Base-by-base conservation (phyloP, 2,329 filamentous ascomycete genomes). In the Myriosclerotinia curreyana region DNA sequence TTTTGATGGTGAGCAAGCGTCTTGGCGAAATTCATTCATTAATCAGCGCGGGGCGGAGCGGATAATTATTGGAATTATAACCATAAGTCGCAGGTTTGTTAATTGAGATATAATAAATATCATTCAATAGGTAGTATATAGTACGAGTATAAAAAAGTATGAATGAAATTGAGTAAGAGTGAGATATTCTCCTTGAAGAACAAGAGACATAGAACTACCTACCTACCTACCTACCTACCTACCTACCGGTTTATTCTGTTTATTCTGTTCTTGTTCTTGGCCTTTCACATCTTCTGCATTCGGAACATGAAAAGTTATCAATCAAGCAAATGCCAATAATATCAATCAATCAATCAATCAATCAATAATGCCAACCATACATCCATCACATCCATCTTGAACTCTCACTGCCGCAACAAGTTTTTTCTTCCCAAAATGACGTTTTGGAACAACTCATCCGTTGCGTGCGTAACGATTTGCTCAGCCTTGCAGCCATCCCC, bases 401-500 rank as follows among this genome's bases (percentile, higher is more conserved):
- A 20, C 15, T 25, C n/a, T 9, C 12, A 4, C 17, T 55, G 53
- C 22, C 52, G 25, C 20, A 55, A n/a, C 53, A 56, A 56, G 53
- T 20, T 22, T 56, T 20, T 22, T 56, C 14, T 42, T 11, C 7
- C 11, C 12, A 20, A 42, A 42, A 56, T 56, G 53, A 56, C 38
- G 53, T 56, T 44, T n/a, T n/a, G n/a, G 38, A 44, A 42, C 40
- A 44, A 22, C 38, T 44, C 17, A 56, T 44, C 36, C 34, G 51
- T 53, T 53, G 38, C 38, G 38, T 53, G 38, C 38, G 38, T 56
- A 56, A 56, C n/a, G 42, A 44, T 17, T 44, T 56, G 53, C 53
- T 44, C 53, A 56, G 53, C 53, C 53, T 44, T 56, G 40, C 53
- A 56, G 22, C n/a, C 38, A 42, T 55, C 22, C 52, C 38, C 9